Base-by-base conservation (phyloP, 306 rosid species). In the Sphenostylis stenocarpa region DNA sequence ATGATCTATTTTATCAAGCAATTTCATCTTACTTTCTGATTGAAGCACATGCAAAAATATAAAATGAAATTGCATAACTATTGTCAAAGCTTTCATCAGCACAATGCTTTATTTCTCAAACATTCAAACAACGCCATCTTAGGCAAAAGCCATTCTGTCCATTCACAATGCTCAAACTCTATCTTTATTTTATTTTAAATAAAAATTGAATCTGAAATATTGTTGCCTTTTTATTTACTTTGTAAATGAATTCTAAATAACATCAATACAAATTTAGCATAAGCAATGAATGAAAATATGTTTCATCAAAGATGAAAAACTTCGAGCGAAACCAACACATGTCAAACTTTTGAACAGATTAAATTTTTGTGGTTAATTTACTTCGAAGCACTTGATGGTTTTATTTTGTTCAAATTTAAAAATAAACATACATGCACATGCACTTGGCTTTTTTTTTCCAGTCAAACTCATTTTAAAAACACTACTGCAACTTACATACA, bases 11-110 rank as follows among this genome's bases (percentile, higher is more conserved):
- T 41, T 4, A 44, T 34, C 23, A 79, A 75, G 69, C 1, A 72
- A 66, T 31, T 77, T 64, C 6, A 12, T n/a, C 28, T 23, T 45
- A 6, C 70, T 84, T 62, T 84, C 16, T 43, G 20, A 6, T 70
- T 26, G 4, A 73, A 41, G 43, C 88, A 85, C 55, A 85, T 77
- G 84, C 81, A 17, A 57, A 39, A 77, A 9, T 9, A 38, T 38
- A 38, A 38, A 38, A 38, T 38, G 9, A 80, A 80, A 58, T 77
- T 72, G 58, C 70, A 23, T 53, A 61, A 51, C 53, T 41, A 45
- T 67, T 45, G 7, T 62, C 28, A 45, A 45, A 60, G 48, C 73
- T 76, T 80, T 61, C 74, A 24, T 53, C 53, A 61, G 61, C 33
- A 67, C 34, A 74, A 67, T 51, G 0, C 15, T 17, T 5, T 1